Base-by-base conservation (phyloP, 495 filamentous ascomycete genomes). In the Neurospora sp. region DNA sequence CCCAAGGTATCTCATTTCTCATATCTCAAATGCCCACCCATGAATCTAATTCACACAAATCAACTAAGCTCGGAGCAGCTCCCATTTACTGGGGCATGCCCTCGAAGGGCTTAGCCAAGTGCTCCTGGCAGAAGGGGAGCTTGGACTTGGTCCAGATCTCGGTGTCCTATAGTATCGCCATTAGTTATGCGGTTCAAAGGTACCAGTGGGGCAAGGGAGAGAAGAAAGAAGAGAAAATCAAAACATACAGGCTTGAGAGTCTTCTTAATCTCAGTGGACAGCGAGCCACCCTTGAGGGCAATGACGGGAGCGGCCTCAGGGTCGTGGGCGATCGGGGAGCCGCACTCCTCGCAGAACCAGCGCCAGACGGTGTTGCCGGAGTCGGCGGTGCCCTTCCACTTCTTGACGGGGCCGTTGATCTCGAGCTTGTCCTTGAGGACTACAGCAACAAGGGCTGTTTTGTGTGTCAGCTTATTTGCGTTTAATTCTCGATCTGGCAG, bases 121-220 rank as follows among this genome's bases (percentile, higher is more conserved):
- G 77, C 82, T 91, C 89, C 83, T 86, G 81, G 82, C 88, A 89
- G 85, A 91, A 91, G 42, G 89, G 89, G 71, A 91, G 85, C 85
- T 91, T 91, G 85, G 86, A 77, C 73, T 81, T 85, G 38, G 86
- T 88, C 89, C 89, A 91, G 82, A 91, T 91, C 81, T 91, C 89
- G 77, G 87, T 88, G 77, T 89, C 86, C 88, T 88, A 73, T 73
- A 5, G 9, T 59, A 2, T 12, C 69, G 4, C 59, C 4, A 37
- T 76, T 44, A 74, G 72, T 48, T n/a, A 27, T 31, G 3, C n/a
- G 5, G 35, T 37, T 37, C 35, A 37, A 37, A 6, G 35, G 35
- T 7, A 37, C 35, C 35, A 37, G 5, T 37, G 35, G 5, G 35
- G 35, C 35, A 37, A 14, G 22, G 20, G 70, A 39, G 44, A 41